Evolutionary conservation across 192 early-diverging fungal species (phyloP).

Genomic region (Tieghemiomyces parasiticus): DNA sequence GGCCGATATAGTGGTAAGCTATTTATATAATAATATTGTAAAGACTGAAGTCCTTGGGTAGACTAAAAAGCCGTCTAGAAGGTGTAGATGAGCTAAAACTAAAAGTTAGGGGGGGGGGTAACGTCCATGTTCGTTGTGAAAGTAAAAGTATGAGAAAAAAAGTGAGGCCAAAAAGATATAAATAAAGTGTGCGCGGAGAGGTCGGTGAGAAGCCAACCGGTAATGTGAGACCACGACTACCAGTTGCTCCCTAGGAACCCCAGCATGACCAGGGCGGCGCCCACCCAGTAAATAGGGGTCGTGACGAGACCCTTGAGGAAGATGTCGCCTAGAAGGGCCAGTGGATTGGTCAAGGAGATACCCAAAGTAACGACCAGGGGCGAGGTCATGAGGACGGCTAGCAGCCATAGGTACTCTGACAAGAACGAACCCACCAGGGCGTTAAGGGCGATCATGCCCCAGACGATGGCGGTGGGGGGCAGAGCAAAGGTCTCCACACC

Average conservation of each 20-base stretch:
- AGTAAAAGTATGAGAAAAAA: background rate
- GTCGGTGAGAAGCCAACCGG: background rate
- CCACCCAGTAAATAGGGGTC: slow-evolving; percentile 38
- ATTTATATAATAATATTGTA: no score
- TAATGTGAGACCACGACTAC: no score
- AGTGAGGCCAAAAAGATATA: background rate
- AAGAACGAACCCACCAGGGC: slow-evolving; percentile 64
- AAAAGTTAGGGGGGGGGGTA: no score
- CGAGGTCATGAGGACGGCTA: slow-evolving; percentile 66
- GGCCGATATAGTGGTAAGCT: no score
- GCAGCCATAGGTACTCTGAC: slow-evolving; percentile 68
- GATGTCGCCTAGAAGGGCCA: slow-evolving; percentile 54
- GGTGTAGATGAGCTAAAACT: no score
- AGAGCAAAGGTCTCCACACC: slow-evolving; percentile 51
- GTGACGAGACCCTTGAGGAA: slow-evolving; percentile 40
- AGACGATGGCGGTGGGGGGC: slow-evolving; percentile 30
- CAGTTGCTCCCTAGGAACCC: slow-evolving; percentile 54
- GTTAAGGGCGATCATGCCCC: slow-evolving; percentile 51
- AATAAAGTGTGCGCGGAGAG: background rate
- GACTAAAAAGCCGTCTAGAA: no score
- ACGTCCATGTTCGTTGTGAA: background rate
- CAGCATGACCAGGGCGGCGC: slow-evolving; percentile 42
- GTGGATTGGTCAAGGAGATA: slow-evolving; percentile 55
- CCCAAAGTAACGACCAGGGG: slow-evolving; percentile 68
- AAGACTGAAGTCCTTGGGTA: no score